phyloP scores from a whole-genome alignment of 257 asterid species.

The Datura wrightii region DNA sequence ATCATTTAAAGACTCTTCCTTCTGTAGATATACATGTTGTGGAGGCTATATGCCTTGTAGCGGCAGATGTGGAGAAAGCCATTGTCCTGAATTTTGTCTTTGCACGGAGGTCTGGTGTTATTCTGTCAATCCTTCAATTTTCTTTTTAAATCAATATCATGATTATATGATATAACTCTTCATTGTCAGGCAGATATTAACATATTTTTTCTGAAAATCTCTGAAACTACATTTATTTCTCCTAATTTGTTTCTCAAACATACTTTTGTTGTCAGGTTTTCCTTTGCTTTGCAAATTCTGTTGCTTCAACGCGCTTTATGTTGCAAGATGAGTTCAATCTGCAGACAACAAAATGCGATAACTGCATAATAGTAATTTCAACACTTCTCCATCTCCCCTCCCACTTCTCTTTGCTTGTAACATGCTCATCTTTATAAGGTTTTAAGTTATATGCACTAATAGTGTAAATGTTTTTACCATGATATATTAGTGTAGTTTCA shows the following conservation, averaged over 20 bases:
- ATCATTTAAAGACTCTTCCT: background rate
- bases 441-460: too few species aligned
- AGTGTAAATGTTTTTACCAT: background rate
- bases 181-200: background rate
- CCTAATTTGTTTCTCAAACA: background rate
- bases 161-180: background rate
- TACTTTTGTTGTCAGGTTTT: slow-evolving; percentile 39
- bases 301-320: slow-evolving; percentile 54
- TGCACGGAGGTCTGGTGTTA: slow-evolving; percentile 44
- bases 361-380: slow-evolving; percentile 51
- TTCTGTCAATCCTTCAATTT: background rate
- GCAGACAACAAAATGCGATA: slow-evolving; percentile 53
- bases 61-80: slow-evolving; percentile 51
- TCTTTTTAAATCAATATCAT: background rate
- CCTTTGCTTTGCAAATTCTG: slow-evolving; percentile 51
- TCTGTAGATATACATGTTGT: slow-evolving; percentile 46
- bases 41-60: slow-evolving; percentile 60
- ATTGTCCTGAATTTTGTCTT: slow-evolving; percentile 54
- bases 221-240: background rate
- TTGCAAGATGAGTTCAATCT: slow-evolving; percentile 58
- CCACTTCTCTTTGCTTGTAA: slow-evolving; percentile 4
- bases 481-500: background rate
- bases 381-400: slow-evolving; percentile 3
- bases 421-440: background rate
- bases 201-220: background rate